Base-by-base conservation (phyloP, 805 yeast species). In the Nadsonia fulvescens region DNA sequence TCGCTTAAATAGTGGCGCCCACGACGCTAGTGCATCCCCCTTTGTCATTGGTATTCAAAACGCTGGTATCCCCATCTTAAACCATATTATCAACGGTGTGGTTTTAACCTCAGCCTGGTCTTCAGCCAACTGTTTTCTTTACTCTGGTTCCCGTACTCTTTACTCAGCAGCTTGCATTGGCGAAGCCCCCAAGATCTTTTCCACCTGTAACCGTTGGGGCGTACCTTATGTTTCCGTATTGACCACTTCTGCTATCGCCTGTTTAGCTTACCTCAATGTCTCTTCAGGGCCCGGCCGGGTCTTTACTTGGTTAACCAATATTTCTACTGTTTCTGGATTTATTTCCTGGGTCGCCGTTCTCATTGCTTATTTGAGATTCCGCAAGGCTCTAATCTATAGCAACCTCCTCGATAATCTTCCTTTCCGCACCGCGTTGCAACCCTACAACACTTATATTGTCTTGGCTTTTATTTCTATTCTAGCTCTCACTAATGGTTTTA, bases 201-300 rank as follows among this genome's bases (percentile, higher is more conserved):
- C 66, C 9, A 44, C 54, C 19, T 76, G 91, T 46, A 66, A 67
- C 32, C 52, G 58, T 20, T 49, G 51, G 23, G 92, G 92, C 7
- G 78, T 74, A 6, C 93, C 93, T 1, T 70, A 70, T 42, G 53
- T 56, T 32, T 66, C 86, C 12, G 86, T 78, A 2, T 34, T 73
- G 14, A 63, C 70, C 34, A 60, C 82, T 0, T 70, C 74, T 1
- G 29, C 57, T 1, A 66, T 76, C 40, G 76, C 76, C 0, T 43
- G 66, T 2, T 50, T 75, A 18, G 64, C 79, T 1, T 75, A 54
- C 79, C 81, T 71, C 42, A 69, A 68, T 37, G 63, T 55, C 15
- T 63, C 72, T 4, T 53, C 63, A 5, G 52, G 63, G 3, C 53
- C 76, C 0, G 45, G 68, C 2, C 37, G 46, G 22, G 78, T 66